Conservation (phyloP, 2,329 filamentous ascomycete genomes). For the Alternaria rosae region DNA sequence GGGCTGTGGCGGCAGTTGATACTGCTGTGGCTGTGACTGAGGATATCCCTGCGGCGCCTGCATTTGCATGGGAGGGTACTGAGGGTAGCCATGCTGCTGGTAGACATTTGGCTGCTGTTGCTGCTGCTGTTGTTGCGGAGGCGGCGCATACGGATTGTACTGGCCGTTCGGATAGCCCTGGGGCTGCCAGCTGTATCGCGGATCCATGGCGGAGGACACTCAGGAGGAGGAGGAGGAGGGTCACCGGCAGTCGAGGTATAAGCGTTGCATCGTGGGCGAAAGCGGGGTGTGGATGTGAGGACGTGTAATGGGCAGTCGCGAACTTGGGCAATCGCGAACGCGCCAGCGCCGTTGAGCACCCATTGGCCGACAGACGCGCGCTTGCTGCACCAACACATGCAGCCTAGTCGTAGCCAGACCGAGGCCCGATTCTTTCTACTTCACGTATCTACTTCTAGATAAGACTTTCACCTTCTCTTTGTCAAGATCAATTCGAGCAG, state of each 20-base stretch:
- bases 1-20: slow-evolving; percentile 11
- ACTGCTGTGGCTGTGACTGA: slow-evolving; percentile 32
- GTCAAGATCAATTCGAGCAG: neutral
- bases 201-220: slow-evolving; percentile 35
- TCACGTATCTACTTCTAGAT: neutral
- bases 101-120: slow-evolving; percentile 38
- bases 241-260: slow-evolving; percentile 24
- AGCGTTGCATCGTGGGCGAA: slow-evolving; percentile 27
- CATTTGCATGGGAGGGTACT: slow-evolving; percentile 11
- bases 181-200: slow-evolving; percentile 45
- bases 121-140: slow-evolving; percentile 33
- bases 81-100: slow-evolving; percentile 32
- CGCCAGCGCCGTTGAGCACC: slow-evolving; percentile 10
- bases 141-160: slow-evolving; percentile 39
- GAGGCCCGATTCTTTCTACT: slow-evolving; percentile 15
- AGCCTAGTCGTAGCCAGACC: slow-evolving; percentile 8
- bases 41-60: slow-evolving; percentile 13
- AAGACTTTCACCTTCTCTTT: neutral
- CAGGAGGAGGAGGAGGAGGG: neutral
- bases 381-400: slow-evolving; percentile 8
- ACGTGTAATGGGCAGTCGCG: slow-evolving; percentile 21
- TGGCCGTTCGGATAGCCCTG: slow-evolving; percentile 40
- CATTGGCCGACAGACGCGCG: slow-evolving; percentile 28
- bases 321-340: slow-evolving; percentile 13
- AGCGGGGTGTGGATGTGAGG: slow-evolving; percentile 19